Percentiles rank a stretch among this genome's conserved stretches.
Conservation (phyloP, 1,284 basidiomycete genomes). For the Sporisorium exsertum region DNA sequence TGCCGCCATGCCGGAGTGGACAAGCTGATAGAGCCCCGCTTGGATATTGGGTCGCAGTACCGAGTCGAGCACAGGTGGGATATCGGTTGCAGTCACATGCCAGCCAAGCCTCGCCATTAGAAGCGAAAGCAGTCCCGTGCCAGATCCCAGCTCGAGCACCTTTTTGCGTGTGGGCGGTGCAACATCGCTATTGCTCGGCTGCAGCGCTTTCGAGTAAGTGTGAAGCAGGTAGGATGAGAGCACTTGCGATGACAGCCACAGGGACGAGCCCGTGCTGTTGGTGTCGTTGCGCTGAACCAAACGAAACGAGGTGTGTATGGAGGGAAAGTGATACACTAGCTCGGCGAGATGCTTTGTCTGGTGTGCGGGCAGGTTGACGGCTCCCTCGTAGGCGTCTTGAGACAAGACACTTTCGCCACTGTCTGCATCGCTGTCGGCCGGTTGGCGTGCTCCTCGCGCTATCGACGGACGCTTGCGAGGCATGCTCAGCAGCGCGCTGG, state of each 20-base stretch:
- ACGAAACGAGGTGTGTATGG: constrained; percentile 26
- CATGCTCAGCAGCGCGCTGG: neutral
- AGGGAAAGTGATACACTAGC: constrained; percentile 39
- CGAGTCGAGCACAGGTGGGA: constrained; percentile 76
- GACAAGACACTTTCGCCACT: neutral
- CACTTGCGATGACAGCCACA: constrained; percentile 54
- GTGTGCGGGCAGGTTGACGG: constrained; percentile 48
- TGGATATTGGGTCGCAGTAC: constrained; percentile 79
- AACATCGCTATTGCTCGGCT: neutral
- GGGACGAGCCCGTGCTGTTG: constrained; percentile 50
- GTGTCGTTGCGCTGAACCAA: constrained; percentile 44
- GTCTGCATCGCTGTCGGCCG: constrained; percentile 5
- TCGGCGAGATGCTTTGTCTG: constrained; percentile 48
- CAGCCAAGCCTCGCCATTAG: constrained; percentile 79
- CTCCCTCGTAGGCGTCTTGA: constrained; percentile 2
- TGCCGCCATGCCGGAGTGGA: neutral
- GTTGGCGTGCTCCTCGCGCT: constrained; percentile 2
- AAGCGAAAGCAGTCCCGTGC: constrained; percentile 71
- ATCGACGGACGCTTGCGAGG: constrained; percentile 1
- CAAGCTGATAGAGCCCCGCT: constrained; percentile 70
- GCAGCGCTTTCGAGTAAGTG: constrained; percentile 9
- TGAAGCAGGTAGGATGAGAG: constrained; percentile 44
- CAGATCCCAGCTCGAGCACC: constrained; percentile 45
- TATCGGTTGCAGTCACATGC: constrained; percentile 83
- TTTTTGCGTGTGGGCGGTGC: neutral